Percentiles rank a stretch among this genome's conserved stretches.
Conservation (phyloP, 1,139 yeast species). For the Diutina mesorugosa region DNA sequence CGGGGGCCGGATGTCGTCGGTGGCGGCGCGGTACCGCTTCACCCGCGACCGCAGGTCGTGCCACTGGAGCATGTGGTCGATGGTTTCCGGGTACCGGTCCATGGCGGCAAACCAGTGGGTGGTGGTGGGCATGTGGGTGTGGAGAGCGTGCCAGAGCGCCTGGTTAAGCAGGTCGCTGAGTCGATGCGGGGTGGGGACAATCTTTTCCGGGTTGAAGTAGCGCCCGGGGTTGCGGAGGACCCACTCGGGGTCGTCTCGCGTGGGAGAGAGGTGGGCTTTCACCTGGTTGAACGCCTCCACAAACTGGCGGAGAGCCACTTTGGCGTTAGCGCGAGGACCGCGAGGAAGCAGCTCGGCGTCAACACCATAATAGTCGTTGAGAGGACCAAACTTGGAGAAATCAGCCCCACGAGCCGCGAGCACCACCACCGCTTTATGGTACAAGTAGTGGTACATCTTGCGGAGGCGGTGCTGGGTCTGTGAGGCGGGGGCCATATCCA, state of each 20-base stretch:
- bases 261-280: background rate
- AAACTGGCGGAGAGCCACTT: slow-evolving; percentile 3
- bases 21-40: slow-evolving; percentile 11
- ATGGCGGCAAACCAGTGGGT: slow-evolving; percentile 13
- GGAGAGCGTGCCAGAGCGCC: slow-evolving; percentile 10
- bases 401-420: slow-evolving; percentile 8
- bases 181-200: slow-evolving; percentile 11
- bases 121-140: slow-evolving; percentile 8
- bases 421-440: slow-evolving; percentile 9
- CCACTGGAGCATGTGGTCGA: slow-evolving; percentile 16
- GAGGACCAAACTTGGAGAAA: slow-evolving; percentile 10
- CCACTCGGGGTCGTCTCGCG: background rate
- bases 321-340: background rate
- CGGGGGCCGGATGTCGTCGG: background rate
- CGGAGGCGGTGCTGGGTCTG: slow-evolving; percentile 15
- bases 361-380: slow-evolving; percentile 19
- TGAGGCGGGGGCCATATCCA: slow-evolving; percentile 17
- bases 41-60: slow-evolving; percentile 10
- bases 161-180: slow-evolving; percentile 10
- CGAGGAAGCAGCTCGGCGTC: slow-evolving; percentile 4
- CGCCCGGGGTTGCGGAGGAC: background rate
- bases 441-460: slow-evolving; percentile 14
- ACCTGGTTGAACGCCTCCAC: slow-evolving; percentile 3
- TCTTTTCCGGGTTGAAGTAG: slow-evolving; percentile 15
- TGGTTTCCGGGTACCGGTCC: slow-evolving; percentile 22